Evolutionary conservation across 2,329 filamentous ascomycete species (phyloP), one percentile per base, ranked within the genome.

Genomic region (Tolypocladium tropicale): DNA sequence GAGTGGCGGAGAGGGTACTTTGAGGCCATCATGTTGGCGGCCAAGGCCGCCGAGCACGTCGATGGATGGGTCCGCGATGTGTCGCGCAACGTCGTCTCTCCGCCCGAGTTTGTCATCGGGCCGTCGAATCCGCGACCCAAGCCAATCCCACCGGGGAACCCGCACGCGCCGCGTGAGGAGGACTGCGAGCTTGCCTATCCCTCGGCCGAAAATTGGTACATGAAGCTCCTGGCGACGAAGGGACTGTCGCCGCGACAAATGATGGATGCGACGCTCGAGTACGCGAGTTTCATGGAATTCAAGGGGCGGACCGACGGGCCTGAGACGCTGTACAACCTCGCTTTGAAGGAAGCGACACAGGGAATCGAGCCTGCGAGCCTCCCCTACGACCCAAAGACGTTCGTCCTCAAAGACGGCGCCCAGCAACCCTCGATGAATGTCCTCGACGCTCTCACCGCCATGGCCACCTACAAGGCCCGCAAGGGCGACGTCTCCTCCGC

Each of bases 1-100:
- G 78, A 86, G 53, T 97, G 92, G 93, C 78, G 87, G 64, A 79
- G 89, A 55, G 91, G 90, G 1, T 97, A 97, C 71, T 91, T 87
- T 65, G 84, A 95, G 65, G 80, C 85, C 3, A 73, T 96, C 51
- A 89, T 96, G 83, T 79, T 86, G 12, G 83, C 83, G 58, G 92
- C 87, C 0, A 82, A 83, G 61, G 83, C 86, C 0, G 85, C 90
- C 5, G 92, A 96, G 71, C 83, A 92, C 62, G 74, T 95, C 28
- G 89, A 96, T 60, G 88, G 87, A 52, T 90, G 86, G 79, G 77
- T 95, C 18, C 77, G 80, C 48, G 90, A 95, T 69, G 83, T 72
- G 49, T 85, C 79, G 10, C 78, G 84, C 60, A 78, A 80, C 46
- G 72, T 87, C 30, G 79, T 87, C 33, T 93, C 89, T 61, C 84